phyloP scores from a whole-genome alignment of 768 basidiomycete species.

The Artomyces pyxidatus region DNA sequence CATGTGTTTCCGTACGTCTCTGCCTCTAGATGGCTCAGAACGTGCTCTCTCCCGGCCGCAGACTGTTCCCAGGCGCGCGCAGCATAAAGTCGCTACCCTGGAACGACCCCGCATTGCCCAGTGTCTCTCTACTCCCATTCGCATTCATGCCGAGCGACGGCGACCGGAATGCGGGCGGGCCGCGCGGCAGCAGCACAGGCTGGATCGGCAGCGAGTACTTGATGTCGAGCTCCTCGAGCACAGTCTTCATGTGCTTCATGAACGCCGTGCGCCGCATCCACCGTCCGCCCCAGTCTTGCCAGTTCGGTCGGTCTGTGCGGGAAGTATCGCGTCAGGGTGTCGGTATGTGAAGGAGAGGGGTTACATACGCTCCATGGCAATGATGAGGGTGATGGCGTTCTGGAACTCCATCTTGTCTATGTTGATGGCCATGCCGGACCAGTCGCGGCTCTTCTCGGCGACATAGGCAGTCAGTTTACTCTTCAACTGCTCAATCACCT shows the following conservation, averaged over 20 bases:
- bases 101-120: constrained; percentile 8
- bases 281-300: constrained; percentile 83
- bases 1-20: no score
- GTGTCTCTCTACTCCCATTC: not conserved
- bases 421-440: constrained; percentile 55
- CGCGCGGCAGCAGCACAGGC: constrained; percentile 48
- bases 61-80: constrained; percentile 1
- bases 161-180: constrained; percentile 5
- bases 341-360: not conserved
- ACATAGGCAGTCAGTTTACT: constrained; percentile 54
- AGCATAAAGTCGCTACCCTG: constrained; percentile 6
- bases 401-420: constrained; percentile 79
- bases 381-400: constrained; percentile 57
- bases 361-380: constrained; percentile 70
- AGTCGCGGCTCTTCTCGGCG: constrained; percentile 58
- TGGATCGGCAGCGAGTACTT: constrained; percentile 66
- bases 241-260: constrained; percentile 65
- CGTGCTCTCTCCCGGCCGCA: constrained; percentile 1
- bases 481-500: constrained; percentile 59
- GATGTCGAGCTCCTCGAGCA: constrained; percentile 69
- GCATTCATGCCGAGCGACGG: not conserved
- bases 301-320: constrained; percentile 61
- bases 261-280: constrained; percentile 69
- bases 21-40: not conserved
- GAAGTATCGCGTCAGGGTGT: not conserved